Evolutionary conservation across 2,329 filamentous ascomycete genomes (phyloP), one percentile per base, ranked within the genome.

Genomic region (Dryadomyces quercivorus): DNA sequence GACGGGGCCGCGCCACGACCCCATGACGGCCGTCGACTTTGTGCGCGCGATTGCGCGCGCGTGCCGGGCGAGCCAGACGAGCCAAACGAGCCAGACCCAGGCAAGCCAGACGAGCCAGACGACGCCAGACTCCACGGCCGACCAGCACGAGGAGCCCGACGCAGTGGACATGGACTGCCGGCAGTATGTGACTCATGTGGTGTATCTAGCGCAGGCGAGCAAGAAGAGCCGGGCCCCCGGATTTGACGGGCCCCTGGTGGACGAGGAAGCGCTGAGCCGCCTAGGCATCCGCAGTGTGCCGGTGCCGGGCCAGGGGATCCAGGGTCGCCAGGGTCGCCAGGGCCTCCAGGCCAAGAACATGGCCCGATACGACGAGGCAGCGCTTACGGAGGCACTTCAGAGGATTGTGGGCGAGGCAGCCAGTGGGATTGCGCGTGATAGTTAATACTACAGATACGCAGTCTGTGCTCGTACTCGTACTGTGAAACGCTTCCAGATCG

Each of bases 11-110:
- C 74, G 74, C 0, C 65, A 64, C 0, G 58, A 75, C 0, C 82
- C 85, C 0, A 90, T 88, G 63, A 80, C 81, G 0, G 92, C 88
- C 0, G 70, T 81, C 0, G 90, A 95, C 62, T 97, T 97, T 64
- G 80, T 96, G 0, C 80, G 77, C 12, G 88, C 92, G 0, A 85
- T 97, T 49, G 82, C 82, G 0, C 78, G 81, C 21, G 91, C 90
- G 0, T 86, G 85, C 42, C 77, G 81, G 38, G 78, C 89, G 60
- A 89, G 84, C 53, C 74, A 81, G 40, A 78, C 77, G 40, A 46
- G 42, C 2, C 15, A 18, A 3, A 40, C 9, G 36, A 31, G 4
- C 26, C 26, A 31, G 26, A 31, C 26, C 26, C n/a, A n/a, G n/a
- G n/a, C n/a, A n/a, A n/a, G n/a, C n/a, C n/a, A n/a, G 34, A 43